Evolutionary conservation across 768 basidiomycete species (phyloP).

Genomic region (Lactifluus echinatus): DNA sequence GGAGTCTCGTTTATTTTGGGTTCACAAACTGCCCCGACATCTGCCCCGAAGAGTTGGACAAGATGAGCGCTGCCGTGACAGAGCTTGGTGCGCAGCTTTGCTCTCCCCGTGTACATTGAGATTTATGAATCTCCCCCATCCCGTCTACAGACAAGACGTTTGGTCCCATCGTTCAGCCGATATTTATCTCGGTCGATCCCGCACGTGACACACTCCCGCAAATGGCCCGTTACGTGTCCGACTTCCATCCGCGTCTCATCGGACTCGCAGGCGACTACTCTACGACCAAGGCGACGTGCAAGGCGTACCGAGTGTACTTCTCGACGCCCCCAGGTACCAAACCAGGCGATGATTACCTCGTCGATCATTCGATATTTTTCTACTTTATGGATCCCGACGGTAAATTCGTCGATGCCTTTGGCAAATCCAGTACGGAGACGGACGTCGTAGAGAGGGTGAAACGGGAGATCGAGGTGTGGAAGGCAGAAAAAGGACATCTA

Average conservation of each 20-base stretch:
- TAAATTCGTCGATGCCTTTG: conserved; percentile 93
- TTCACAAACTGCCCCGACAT: conserved; percentile 99
- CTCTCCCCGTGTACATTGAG: not conserved
- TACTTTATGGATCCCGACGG: conserved; percentile 97
- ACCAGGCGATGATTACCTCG: conserved; percentile 88
- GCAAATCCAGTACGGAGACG: conserved; percentile 63
- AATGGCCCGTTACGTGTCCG: conserved; percentile 57
- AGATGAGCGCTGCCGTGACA: conserved; percentile 73
- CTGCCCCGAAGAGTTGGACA: conserved; percentile 96
- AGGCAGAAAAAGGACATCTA: conserved; percentile 29
- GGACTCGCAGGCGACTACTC: conserved; percentile 86
- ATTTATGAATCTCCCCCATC: not conserved
- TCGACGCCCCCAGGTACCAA: conserved; percentile 87
- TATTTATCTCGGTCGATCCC: conserved; percentile 97
- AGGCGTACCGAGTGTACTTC: conserved; percentile 96
- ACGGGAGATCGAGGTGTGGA: conserved; percentile 40
- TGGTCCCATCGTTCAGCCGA: conserved; percentile 69
- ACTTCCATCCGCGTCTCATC: conserved; percentile 87
- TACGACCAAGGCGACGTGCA: conserved; percentile 80
- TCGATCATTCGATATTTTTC: conserved; percentile 95
- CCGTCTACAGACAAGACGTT: conserved; percentile 49
- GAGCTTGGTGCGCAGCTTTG: conserved; percentile 48
- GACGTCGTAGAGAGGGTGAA: conserved; percentile 59
- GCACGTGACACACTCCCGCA: conserved; percentile 69
- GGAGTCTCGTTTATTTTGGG: conserved; percentile 94